Percentiles rank a stretch among this genome's conserved stretches.
phyloP scores from a whole-genome alignment of 129 eudicot genomes.

The Centella asiatica region DNA sequence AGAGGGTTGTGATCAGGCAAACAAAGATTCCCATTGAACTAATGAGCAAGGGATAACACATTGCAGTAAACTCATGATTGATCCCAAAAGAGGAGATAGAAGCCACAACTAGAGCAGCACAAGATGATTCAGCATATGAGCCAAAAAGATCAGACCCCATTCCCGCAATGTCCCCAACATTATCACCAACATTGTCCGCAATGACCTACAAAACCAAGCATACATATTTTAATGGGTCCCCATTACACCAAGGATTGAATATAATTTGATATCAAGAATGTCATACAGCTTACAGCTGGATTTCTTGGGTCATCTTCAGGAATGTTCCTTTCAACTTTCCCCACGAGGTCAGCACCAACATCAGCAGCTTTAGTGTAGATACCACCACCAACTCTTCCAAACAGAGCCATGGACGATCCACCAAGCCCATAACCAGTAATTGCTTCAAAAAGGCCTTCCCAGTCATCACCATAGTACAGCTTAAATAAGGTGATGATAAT shows the following conservation, averaged over 20 bases:
- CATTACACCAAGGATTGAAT: neutral
- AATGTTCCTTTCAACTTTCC: conserved; percentile 4
- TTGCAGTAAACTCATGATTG: conserved; percentile 3
- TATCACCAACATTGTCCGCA: conserved; percentile 8
- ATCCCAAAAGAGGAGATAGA: conserved; percentile 8
- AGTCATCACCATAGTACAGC: conserved; percentile 86
- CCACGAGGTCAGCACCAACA: conserved; percentile 11
- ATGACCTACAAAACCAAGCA: conserved; percentile 8
- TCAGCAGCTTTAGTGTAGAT: conserved; percentile 9
- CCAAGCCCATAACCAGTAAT: conserved; percentile 95
- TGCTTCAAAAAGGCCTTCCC: conserved; percentile 90
- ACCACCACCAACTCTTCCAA: conserved; percentile 7
- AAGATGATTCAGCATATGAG: conserved; percentile 2
- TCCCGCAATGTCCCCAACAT: conserved; percentile 9
- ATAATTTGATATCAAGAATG: neutral
- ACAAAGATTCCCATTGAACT: conserved; percentile 5
- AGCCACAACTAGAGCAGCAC: conserved; percentile 5
- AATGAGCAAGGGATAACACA: conserved; percentile 8
- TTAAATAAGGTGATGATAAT: conserved; percentile 64
- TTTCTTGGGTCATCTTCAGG: conserved; percentile 5
- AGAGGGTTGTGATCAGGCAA: neutral
- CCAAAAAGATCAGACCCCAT: conserved; percentile 10
- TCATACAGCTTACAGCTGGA: conserved; percentile 1
- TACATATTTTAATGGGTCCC: too few relatives aligned
- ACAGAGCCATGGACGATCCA: conserved; percentile 44